Base-by-base conservation (phyloP, 495 filamentous ascomycete genomes). In the Daldinia caldariorum region DNA sequence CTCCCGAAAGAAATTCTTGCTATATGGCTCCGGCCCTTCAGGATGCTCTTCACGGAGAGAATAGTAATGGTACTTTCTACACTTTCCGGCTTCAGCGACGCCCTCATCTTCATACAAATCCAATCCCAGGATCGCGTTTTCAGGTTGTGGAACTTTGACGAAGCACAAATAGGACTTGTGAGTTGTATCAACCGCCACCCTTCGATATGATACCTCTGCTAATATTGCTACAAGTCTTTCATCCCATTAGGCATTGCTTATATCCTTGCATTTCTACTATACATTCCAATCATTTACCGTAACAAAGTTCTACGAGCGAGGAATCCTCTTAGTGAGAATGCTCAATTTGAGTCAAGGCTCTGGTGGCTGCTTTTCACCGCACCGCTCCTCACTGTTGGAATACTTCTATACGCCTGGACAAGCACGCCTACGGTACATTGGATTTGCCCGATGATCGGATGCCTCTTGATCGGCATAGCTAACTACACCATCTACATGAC, bases 51-150 rank as follows among this genome's bases (percentile, higher is more conserved):
- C 29, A 89, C 85, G 2, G 91, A 94, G 71, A 87, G 88, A 1
- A 93, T 94, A 67, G 91, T 93, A 0, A 79, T 91, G 9, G 85
- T 84, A 35, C 82, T 94, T 2, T 92, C 90, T 1, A 80, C 91
- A 1, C 87, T 93, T 20, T 90, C 87, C 9, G 91, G 91, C 26
- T 94, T 93, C 82, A 88, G 85, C 47, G 91, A 93, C 73, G 91
- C 91, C 12, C 82, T 94, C 13, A 91, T 94, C 76, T 93, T 92
- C 80, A 91, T 89, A 79, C 91, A 90, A 78, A 88, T 92, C 60
- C 88, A 92, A 69, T 89, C 86, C 0, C 90, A 90, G 70, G 73
- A 75, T 4, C 80, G 88, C 9, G 90, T 92, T 18, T 92, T 89
- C 71, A 63, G 81, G 50, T 83, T 89, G 66, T 93, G 88, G 87